Percentiles rank a stretch among this genome's conserved stretches.
phyloP scores from a whole-genome alignment of 371 early-diverging fungal species.

The Gilbertella persicaria region DNA sequence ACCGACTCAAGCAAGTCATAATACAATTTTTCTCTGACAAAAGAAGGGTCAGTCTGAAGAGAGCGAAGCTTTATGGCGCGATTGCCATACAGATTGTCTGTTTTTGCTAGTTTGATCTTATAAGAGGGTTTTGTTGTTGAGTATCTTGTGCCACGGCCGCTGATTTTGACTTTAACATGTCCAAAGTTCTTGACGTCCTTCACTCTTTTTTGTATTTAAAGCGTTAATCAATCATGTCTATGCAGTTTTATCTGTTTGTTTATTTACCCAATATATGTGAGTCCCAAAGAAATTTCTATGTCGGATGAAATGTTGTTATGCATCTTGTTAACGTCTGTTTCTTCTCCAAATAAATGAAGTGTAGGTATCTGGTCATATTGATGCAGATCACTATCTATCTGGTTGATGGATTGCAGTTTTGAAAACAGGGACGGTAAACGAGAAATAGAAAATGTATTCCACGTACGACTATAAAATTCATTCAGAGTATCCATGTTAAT shows the following conservation, averaged over 20 bases:
- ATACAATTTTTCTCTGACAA: conserved; percentile 28
- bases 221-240: no score
- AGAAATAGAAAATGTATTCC: conserved; percentile 8
- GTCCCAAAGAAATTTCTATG: conserved; percentile 2
- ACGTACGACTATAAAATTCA: conserved; percentile 22
- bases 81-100: conserved; percentile 27
- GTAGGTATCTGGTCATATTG: conserved; percentile 21
- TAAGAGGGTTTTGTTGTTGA: conserved; percentile 24
- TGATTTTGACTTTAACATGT: conserved; percentile 13
- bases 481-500: conserved; percentile 7
- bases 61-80: conserved; percentile 33
- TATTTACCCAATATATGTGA: conserved; percentile 10
- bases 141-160: conserved; percentile 26
- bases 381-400: conserved; percentile 14
- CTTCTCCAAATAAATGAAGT: conserved; percentile 11
- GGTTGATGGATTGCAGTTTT: conserved; percentile 15
- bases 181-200: background rate
- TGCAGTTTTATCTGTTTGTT: no score
- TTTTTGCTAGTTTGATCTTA: conserved; percentile 20
- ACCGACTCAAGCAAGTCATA: conserved; percentile 24
- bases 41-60: conserved; percentile 33
- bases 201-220: background rate
- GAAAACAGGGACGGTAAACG: conserved; percentile 5
- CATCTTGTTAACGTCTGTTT: conserved; percentile 1
- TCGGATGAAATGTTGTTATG: conserved; percentile 5